Conservation (phyloP, 1,284 basidiomycete genomes). For the Veloboletus limbatus region DNA sequence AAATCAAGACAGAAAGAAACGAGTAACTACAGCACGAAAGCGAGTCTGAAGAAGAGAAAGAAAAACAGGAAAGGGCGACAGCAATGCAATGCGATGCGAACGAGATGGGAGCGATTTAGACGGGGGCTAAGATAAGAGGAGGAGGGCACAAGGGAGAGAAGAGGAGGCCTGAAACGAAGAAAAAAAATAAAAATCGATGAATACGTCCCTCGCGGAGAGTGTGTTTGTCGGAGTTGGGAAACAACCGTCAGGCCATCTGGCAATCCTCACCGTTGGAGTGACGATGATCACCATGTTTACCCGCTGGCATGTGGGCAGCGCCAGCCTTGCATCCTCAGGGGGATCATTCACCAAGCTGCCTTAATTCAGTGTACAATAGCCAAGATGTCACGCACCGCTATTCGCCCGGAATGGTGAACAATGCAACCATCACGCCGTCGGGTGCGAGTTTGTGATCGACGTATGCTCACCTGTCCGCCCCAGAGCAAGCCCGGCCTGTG, state of each 20-base stretch:
- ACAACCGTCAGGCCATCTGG: constrained; percentile 24
- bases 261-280: constrained; percentile 7
- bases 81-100: constrained; percentile 37
- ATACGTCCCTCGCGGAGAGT: constrained; percentile 35
- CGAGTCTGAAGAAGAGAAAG: constrained; percentile 21
- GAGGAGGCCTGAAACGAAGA: constrained; percentile 27
- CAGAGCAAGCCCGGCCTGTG: constrained; percentile 1
- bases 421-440: constrained; percentile 17
- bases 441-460: constrained; percentile 28
- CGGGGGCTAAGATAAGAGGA: constrained; percentile 32
- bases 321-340: neutral
- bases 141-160: constrained; percentile 10
- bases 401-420: constrained; percentile 30
- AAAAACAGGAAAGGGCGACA: constrained; percentile 29
- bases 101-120: constrained; percentile 33
- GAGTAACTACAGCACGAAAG: constrained; percentile 36
- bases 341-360: constrained; percentile 9
- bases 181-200: constrained; percentile 25
- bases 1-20: constrained; percentile 23
- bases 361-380: constrained; percentile 31
- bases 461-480: neutral
- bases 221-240: constrained; percentile 34
- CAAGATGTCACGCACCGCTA: constrained; percentile 26
- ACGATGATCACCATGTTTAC: neutral
- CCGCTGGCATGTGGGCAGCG: constrained; percentile 5